These are phyloP conservation scores for Russula dissimulans DNA, from an alignment of 768 basidiomycete genomes.

Conservation along the genomic window DNA sequence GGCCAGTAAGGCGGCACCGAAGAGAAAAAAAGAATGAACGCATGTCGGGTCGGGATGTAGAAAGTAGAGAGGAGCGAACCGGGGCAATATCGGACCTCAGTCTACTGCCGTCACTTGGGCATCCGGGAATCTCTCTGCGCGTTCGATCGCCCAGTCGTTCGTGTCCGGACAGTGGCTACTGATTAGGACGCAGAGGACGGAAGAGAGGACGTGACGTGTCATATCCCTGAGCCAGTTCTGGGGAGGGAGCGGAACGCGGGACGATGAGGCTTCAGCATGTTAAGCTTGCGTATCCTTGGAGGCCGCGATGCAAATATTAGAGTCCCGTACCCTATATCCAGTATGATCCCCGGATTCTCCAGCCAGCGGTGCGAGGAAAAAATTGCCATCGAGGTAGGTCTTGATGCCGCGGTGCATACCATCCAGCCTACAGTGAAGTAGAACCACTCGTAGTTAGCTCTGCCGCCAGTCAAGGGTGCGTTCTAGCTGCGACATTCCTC, in stretches of 20 bases:
- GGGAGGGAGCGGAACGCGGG: too few species aligned
- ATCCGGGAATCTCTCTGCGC: constrained; percentile 14
- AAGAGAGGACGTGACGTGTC: neutral
- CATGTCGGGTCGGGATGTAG: too few species aligned
- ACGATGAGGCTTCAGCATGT: too few species aligned
- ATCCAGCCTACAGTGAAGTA: constrained; percentile 17
- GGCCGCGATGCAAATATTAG: neutral
- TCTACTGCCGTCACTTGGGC: constrained; percentile 21
- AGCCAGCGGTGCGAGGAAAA: constrained; percentile 19
- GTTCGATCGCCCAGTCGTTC: constrained; percentile 22
- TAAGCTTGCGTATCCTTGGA: neutral
- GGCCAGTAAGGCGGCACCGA: neutral
- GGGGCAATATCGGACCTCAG: constrained; percentile 14
- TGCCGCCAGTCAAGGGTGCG: neutral
- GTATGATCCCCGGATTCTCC: constrained; percentile 19
- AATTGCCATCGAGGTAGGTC: constrained; percentile 15
- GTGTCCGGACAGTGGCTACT: neutral
- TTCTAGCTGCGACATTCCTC: neutral
- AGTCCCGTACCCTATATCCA: constrained; percentile 22
- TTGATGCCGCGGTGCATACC: constrained; percentile 21
- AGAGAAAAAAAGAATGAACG: neutral
- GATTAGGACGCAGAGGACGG: neutral
- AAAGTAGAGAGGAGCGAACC: constrained; percentile 8
- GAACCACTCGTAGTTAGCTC: neutral
- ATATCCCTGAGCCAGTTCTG: constrained; percentile 12